phyloP scores from a whole-genome alignment of 2,329 filamentous ascomycete genomes.

The Aspergillus jensenii region DNA sequence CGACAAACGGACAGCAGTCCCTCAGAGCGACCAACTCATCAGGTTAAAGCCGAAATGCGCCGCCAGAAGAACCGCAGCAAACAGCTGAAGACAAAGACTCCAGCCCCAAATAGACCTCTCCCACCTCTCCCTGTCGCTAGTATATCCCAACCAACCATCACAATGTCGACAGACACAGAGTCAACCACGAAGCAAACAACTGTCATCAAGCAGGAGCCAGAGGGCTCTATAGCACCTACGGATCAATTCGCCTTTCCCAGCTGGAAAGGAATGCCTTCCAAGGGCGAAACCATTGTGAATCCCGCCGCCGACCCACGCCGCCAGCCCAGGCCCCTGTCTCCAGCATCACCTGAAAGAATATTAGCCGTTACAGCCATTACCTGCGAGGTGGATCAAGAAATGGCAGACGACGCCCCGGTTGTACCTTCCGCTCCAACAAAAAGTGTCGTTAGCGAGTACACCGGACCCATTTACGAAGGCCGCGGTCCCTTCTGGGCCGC shows the following conservation, averaged over 20 bases:
- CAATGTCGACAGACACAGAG: no score
- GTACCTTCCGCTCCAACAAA: no score
- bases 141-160: no score
- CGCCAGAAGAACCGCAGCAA: no score
- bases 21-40: no score
- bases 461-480: not conserved
- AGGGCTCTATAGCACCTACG: rapidly evolving
- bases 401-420: not conserved
- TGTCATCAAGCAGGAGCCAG: no score
- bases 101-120: no score
- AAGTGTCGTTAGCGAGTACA: not conserved
- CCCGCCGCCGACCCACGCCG: not conserved
- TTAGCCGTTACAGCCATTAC: not conserved
- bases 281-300: not conserved
- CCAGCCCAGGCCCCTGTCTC: not conserved
- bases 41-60: no score
- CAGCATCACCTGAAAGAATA: not conserved
- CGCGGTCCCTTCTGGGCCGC: not conserved
- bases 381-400: not conserved
- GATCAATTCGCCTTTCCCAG: not conserved
- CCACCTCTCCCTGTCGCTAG: no score
- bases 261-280: not conserved
- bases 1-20: no score
- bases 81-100: no score
- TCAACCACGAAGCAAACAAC: no score